Conservation (phyloP, 345 rosid genomes). For the Xanthoceras sorbifolium region DNA sequence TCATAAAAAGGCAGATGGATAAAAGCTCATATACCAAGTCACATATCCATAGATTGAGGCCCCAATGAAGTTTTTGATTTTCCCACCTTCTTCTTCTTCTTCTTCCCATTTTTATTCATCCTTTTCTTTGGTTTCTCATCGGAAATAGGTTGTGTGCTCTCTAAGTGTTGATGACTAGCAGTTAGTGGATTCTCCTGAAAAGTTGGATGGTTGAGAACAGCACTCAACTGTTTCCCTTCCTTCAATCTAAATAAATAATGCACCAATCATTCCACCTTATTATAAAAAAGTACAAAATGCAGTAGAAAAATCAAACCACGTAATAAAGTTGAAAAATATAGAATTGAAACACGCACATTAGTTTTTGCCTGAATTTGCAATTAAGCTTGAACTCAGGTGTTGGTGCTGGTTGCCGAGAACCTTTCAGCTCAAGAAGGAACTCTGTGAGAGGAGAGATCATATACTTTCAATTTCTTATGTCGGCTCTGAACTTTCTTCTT, state of each 20-base stretch:
- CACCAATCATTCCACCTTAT: constrained; percentile 17
- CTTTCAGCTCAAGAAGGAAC: constrained; percentile 69
- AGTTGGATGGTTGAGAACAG: constrained; percentile 66
- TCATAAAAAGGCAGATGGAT: neutral
- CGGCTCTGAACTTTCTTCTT: constrained; percentile 55
- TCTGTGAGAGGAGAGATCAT: constrained; percentile 76
- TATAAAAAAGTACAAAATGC: neutral
- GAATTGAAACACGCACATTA: constrained; percentile 45
- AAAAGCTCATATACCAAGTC: constrained; percentile 15
- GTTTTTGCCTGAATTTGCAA: constrained; percentile 67
- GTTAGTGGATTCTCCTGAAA: constrained; percentile 75
- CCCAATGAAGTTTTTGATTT: constrained; percentile 34
- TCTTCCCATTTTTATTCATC: constrained; percentile 44
- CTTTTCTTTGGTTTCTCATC: constrained; percentile 66
- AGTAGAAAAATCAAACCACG: neutral
- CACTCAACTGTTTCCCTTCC: constrained; percentile 61
- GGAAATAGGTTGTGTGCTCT: constrained; percentile 60
- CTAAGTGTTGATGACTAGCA: constrained; percentile 68
- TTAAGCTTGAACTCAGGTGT: constrained; percentile 58
- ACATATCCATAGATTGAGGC: constrained; percentile 48
- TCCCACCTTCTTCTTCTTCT: constrained; percentile 54
- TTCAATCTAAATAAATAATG: constrained; percentile 45
- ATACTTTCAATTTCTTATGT: constrained; percentile 71
- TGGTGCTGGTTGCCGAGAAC: constrained; percentile 36
- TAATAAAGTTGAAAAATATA: neutral